A percentile compares a stretch with the other conserved stretches of the same genome.
phyloP scores from a whole-genome alignment of 2,329 filamentous ascomycete species.

The Xylaria arbuscula region DNA sequence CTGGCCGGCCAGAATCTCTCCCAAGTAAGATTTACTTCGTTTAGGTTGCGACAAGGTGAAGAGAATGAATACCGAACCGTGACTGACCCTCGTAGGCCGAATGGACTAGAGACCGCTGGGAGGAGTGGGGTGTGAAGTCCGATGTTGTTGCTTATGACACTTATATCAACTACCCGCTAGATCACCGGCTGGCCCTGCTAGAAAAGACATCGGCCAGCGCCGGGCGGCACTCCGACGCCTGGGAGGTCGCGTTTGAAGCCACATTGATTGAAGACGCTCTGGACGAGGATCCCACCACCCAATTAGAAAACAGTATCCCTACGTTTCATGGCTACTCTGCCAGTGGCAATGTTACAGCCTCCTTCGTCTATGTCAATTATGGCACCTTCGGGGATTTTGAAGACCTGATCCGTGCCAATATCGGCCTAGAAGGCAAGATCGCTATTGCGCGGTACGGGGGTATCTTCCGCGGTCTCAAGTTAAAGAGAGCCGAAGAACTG shows the following conservation, averaged over 20 bases:
- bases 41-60: neutral
- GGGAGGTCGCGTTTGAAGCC: slow-evolving; percentile 80
- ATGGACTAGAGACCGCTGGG: slow-evolving; percentile 81
- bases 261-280: slow-evolving; percentile 86
- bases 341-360: slow-evolving; percentile 88
- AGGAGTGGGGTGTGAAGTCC: slow-evolving; percentile 74
- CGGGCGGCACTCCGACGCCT: slow-evolving; percentile 52
- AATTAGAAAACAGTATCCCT: slow-evolving; percentile 77
- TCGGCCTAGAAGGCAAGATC: slow-evolving; percentile 85
- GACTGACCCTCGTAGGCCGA: slow-evolving; percentile 60
- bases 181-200: slow-evolving; percentile 75
- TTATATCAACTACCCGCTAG: slow-evolving; percentile 81
- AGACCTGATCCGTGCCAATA: slow-evolving; percentile 78
- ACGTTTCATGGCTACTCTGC: slow-evolving; percentile 97
- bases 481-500: slow-evolving; percentile 90
- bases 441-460: slow-evolving; percentile 86
- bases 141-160: slow-evolving; percentile 77
- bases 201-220: slow-evolving; percentile 57
- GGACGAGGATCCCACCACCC: slow-evolving; percentile 82
- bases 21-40: slow-evolving; percentile 59
- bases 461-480: slow-evolving; percentile 89
- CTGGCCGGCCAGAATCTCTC: slow-evolving; percentile 81
- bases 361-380: slow-evolving; percentile 91
- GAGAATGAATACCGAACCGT: neutral
- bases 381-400: slow-evolving; percentile 88